Conservation (phyloP, 163 green algal genomes). For the Scenedesmus sp. region DNA sequence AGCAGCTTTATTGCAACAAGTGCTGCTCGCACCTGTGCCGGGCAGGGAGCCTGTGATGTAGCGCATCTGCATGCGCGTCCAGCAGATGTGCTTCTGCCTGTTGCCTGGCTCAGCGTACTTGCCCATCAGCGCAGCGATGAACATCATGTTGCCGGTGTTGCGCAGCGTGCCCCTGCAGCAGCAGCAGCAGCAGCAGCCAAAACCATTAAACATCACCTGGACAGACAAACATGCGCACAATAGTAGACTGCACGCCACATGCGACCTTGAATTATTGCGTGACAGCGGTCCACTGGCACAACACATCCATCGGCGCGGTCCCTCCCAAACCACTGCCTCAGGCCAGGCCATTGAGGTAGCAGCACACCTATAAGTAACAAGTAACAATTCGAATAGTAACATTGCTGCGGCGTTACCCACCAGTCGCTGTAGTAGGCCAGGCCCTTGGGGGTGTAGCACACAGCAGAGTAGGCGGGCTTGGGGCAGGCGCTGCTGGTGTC, state of each 20-base stretch:
- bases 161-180: constrained; percentile 23
- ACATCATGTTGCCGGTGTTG: constrained; percentile 33
- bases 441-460: constrained; percentile 46
- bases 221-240: too few relatives aligned
- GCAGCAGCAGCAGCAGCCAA: too few relatives aligned
- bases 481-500: constrained; percentile 5
- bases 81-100: constrained; percentile 20
- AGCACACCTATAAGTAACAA: too few relatives aligned
- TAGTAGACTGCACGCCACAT: too few relatives aligned
- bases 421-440: constrained; percentile 30
- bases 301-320: too few relatives aligned
- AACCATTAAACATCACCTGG: too few relatives aligned
- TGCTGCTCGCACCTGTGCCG: neutral
- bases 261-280: too few relatives aligned
- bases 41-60: constrained; percentile 8
- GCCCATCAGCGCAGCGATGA: constrained; percentile 16
- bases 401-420: neutral
- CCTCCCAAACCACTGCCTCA: too few relatives aligned
- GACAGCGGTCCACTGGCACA: too few relatives aligned
- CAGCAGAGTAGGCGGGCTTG: constrained; percentile 9
- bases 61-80: constrained; percentile 24
- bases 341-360: too few relatives aligned
- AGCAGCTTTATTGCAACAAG: neutral
- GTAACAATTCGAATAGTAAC: neutral
- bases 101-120: constrained; percentile 8